Base-by-base conservation (phyloP, 768 basidiomycete species). In the Pisolithus sp. region DNA sequence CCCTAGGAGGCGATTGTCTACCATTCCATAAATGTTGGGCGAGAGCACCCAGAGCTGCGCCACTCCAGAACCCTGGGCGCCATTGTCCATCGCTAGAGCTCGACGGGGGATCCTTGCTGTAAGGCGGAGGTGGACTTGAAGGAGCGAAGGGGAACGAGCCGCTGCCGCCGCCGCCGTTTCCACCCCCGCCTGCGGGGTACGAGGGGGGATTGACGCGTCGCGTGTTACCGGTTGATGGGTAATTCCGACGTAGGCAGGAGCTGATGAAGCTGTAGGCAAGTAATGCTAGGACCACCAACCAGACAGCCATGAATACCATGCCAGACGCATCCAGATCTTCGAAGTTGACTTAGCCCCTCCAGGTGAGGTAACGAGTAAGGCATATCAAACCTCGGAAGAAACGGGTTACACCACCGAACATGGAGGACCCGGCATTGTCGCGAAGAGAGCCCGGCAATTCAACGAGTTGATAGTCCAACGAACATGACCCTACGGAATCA, bases 21-120 rank as follows among this genome's bases (percentile, higher is more conserved):
- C 66, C 68, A 61, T 76, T 83, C 68, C 75, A 71, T 2, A 82
- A 59, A 54, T 79, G 79, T 24, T 81, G 78, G 2, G 83, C 86
- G 2, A 87, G 64, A 23, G 84, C 85, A 7, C 90, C 93, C 1
- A 86, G 60, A 1, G 81, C 79, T 7, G 88, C 81, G 3, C 93
- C 93, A 2, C 87, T 85, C 87, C 85, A 93, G 64, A 95, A 93
- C 3, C 91, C 91, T 10, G 87, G 85, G 39, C 71, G 66, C 80
- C 81, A 83, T 30, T 72, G 71, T 50, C 68, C 68, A 23, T 62
- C 64, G 43, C 8, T 51, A 5, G 65, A 24, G 1, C 43, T 36
- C 23, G 45, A 17, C 21, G 66, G 56, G 2, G 67, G 65, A 31
- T 71, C 56, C 46, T 70, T 71, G 17, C 77, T 75, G 57, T 86